Base-by-base conservation (phyloP, 305 asterid genomes). In the Fraxinus sp. region DNA sequence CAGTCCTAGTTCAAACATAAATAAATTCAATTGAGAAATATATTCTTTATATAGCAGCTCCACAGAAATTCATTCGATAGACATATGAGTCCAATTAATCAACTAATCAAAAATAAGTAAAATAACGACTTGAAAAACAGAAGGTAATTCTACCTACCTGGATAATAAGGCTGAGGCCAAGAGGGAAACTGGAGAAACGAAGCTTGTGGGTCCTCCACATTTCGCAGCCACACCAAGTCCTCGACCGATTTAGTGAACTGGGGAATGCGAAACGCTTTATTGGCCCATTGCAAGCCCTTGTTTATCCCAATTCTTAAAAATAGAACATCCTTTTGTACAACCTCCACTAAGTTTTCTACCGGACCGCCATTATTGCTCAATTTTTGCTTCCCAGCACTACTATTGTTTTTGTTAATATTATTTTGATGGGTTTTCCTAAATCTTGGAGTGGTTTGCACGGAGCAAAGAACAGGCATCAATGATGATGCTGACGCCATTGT, bases 111-210 rank as follows among this genome's bases (percentile, higher is more conserved):
- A 39, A 72, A 3, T 24, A 72, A 30, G 72, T 71, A 49, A 46
- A 70, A 64, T 46, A 20, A 26, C 14, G 28, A 66, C 14, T 5
- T 35, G 30, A 6, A 72, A n/a, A 22, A 80, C 16, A 66, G 11
- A 62, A 62, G 20, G 7, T 28, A 28, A 18, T 68, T 68, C 35
- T n/a, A 33, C 76, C 39, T 82, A 95, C 98, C 97, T 90, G 97
- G 90, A 85, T 93, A 96, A 66, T 49, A 89, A 83, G 99, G 98
- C 86, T 91, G 93, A 73, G 99, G 97, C 95, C 96, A 91, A 18
- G 91, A 78, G 52, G 94, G 95, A 74, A 83, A 62, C 83, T 39
- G 85, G 37, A 82, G 82, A 11, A 44, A 33, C 79, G 87, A 81
- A 66, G 86, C 89, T 35, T 62, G 59, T 5, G 92, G 91, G 79